Base-by-base conservation (phyloP, 352 stramenopile species). In the Phytophthora capsici region DNA sequence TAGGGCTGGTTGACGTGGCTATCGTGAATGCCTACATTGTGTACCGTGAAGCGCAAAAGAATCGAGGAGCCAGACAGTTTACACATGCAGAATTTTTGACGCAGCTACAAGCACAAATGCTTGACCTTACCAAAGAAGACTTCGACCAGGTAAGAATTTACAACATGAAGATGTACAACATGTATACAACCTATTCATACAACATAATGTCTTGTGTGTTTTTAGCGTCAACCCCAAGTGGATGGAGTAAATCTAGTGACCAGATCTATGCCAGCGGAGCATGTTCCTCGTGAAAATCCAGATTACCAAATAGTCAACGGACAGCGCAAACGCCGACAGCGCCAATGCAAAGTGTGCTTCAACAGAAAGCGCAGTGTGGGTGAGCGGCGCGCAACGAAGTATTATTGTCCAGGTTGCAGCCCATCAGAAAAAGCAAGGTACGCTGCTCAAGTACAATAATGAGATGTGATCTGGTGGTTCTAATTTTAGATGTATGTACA, bases 11-110 rank as follows among this genome's bases (percentile, higher is more conserved):
- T 2, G 67, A 75, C 26, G 57, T 71, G 30, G 50, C 61, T 1
- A 40, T 74, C n/a, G 51, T 67, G 12, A 75, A 69, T 38, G 34
- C 30, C 0, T 71, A 53, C 53, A 43, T 75, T 26, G 41, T 75
- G 2, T 51, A 59, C 28, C 38, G 43, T 1, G 43, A 63, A 16
- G 19, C 36, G 2, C 57, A 67, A 32, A 53, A 40, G 34, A 40
- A 40, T 10, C 34, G 34, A 2, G n/a, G n/a, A n/a, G n/a, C n/a
- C 1, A 5, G 3, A 13, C 34, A 19, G 17, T 7, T 7, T 19
- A 25, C 28, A 0, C 66, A 69, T 14, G 41, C 53, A 0, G 47
- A 69, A n/a, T 65, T 63, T 54, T n/a, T 71, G 5, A 19, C 37
- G 34, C 32, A 56, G 2, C 37, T 73, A 19, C 65, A 73, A 23